Percentiles rank a stretch among this genome's conserved stretches.
Conservation (phyloP, 352 stramenopile genomes). For the Blastocystis sp. region DNA sequence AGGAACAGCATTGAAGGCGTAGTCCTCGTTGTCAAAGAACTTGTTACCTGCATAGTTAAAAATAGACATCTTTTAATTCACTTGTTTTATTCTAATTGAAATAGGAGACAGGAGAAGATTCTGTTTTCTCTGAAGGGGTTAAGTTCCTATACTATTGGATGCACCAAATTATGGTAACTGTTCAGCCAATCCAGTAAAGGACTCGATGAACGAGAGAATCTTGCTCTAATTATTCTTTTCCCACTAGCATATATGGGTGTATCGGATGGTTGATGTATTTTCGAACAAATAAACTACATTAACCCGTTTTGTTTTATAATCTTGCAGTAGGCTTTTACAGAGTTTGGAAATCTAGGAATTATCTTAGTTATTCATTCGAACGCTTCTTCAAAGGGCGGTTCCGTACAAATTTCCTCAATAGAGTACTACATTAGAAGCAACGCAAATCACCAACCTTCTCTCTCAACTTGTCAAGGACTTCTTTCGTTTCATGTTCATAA, state of each 20-base stretch:
- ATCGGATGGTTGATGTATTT: no score
- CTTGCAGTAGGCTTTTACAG: slow-evolving; percentile 11
- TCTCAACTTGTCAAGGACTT: slow-evolving; percentile 19
- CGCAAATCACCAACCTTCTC: neutral
- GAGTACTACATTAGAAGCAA: neutral
- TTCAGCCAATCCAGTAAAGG: no score
- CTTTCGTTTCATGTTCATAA: slow-evolving; percentile 46
- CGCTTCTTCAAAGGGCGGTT: slow-evolving; percentile 58
- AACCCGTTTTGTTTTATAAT: slow-evolving; percentile 26
- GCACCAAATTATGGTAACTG: no score
- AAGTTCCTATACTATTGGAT: no score
- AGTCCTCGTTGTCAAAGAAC: slow-evolving; percentile 58
- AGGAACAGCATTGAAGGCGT: slow-evolving; percentile 23
- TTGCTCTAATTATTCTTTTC: no score
- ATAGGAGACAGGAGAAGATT: neutral
- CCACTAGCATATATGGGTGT: no score
- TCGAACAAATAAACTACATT: neutral
- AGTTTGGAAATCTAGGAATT: slow-evolving; percentile 31
- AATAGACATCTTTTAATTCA: neutral
- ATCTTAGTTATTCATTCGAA: neutral
- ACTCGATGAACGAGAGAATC: no score
- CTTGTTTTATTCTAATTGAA: neutral
- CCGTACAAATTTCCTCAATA: slow-evolving; percentile 45
- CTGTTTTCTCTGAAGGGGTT: neutral
- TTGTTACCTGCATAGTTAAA: slow-evolving; percentile 35